A percentile compares a stretch with the other conserved stretches of the same genome.
Conservation (phyloP, 805 yeast species). For the Candida ulmi region DNA sequence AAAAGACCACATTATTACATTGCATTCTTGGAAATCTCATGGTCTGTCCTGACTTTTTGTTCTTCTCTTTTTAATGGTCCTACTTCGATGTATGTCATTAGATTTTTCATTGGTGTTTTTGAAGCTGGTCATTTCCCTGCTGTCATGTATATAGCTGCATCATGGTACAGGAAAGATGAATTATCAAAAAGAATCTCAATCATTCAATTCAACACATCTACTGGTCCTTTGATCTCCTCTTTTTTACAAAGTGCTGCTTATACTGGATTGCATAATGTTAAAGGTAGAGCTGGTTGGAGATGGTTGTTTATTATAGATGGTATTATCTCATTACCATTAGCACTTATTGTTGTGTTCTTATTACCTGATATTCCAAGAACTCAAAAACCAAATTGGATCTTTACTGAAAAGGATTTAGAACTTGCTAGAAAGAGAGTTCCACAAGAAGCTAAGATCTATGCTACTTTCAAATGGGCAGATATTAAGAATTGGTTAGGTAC, state of each 20-base stretch:
- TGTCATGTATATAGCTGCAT: conserved; percentile 40
- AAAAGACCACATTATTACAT: conserved; percentile 33
- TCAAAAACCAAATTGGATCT: conserved; percentile 26
- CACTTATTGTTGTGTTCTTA: not conserved
- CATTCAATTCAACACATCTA: conserved; percentile 45
- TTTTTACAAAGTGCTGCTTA: conserved; percentile 6
- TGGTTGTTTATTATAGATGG: conserved; percentile 62
- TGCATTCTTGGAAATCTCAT: conserved; percentile 42
- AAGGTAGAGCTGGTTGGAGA: conserved; percentile 51
- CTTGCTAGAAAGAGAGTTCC: conserved; percentile 4
- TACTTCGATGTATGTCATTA: conserved; percentile 38
- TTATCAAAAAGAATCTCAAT: conserved; percentile 45
- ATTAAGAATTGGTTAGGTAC: conserved; percentile 1
- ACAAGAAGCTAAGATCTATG: conserved; percentile 2
- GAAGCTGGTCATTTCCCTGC: conserved; percentile 52
- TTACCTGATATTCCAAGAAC: conserved; percentile 15
- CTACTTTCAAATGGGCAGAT: not conserved
- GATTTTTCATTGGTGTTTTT: conserved; percentile 52
- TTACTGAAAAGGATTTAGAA: conserved; percentile 3
- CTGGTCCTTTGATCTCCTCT: conserved; percentile 45
- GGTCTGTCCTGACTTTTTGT: conserved; percentile 52
- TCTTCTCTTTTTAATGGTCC: conserved; percentile 35
- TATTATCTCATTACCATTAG: conserved; percentile 10
- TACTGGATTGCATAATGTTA: conserved; percentile 30
- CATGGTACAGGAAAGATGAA: conserved; percentile 44